Base-by-base conservation (phyloP, 2,329 filamentous ascomycete species). In the Aspergillus calidoustus region DNA sequence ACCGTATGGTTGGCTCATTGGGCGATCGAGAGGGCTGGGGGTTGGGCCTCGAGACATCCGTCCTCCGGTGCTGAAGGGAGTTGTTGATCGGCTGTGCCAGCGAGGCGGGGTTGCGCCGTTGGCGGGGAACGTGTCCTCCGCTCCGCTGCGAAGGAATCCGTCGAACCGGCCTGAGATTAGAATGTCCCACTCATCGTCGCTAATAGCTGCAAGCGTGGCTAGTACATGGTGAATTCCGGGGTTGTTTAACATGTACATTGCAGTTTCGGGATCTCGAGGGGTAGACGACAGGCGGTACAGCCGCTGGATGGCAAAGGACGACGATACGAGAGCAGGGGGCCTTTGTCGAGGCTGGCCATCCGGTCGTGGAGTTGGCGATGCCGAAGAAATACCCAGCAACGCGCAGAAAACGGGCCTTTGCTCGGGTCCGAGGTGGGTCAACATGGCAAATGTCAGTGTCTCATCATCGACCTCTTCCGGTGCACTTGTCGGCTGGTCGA, bases 141-240 rank as follows among this genome's bases (percentile, higher is more conserved):
- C 92, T 23, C 94, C 94, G 49, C 92, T 96, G 87, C 94, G 96
- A 22, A 97, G 83, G 78, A 98, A 98, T 4, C 94, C 94, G 72
- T 97, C 93, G 70, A 98, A 98, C 30, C 94, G 90, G 30, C 94
- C 94, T 0, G 94, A 97, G 4, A 90, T 92, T 13, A 98, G 83
- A 59, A 98, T 96, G 65, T 97, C 94, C 94, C 94, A 98, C 77
- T 98, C 94, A n/a, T 91, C 91, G 51, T 89, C 86, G 72, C 90
- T 95, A 69, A 98, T 95, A 56, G 93, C 92, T 41, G 91, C 89
- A 54, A 97, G 84, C 0, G 94, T 97, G 46, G 92, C 89, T 3
- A 98, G 86, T 34, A 97, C 87, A 71, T 95, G 90, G 75, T 98
- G 94, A 53, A 95, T 87, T 13, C 86, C 83, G 0, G 89, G 88